Evolutionary conservation across 768 basidiomycete species (phyloP).

Genomic region (Boletales sp.): DNA sequence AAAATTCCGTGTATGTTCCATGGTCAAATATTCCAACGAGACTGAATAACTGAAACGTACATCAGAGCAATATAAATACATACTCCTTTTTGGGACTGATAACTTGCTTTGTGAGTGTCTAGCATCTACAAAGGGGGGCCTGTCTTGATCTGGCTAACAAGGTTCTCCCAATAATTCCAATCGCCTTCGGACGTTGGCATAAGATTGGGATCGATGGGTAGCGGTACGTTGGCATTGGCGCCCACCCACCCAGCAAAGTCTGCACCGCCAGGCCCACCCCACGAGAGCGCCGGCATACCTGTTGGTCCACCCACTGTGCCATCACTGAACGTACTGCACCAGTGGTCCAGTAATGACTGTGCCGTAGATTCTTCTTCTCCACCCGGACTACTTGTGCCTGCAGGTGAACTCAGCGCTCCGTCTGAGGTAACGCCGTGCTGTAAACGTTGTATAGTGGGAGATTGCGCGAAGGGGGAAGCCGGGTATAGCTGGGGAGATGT

Average conservation of each 20-base stretch:
- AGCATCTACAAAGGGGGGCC: slow-evolving; percentile 30
- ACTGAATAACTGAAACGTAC: slow-evolving; percentile 5
- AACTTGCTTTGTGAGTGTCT: background rate
- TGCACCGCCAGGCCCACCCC: slow-evolving; percentile 55
- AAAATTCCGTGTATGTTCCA: too few species aligned
- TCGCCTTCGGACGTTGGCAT: slow-evolving; percentile 59
- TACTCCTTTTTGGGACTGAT: too few species aligned
- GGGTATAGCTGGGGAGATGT: slow-evolving; percentile 23
- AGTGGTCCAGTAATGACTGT: slow-evolving; percentile 77
- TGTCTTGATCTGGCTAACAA: slow-evolving; percentile 55
- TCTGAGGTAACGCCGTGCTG: slow-evolving; percentile 48
- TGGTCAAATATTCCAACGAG: background rate
- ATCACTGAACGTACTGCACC: slow-evolving; percentile 79
- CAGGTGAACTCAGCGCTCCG: slow-evolving; percentile 50
- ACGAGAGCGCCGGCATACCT: slow-evolving; percentile 47
- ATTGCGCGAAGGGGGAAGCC: slow-evolving; percentile 28
- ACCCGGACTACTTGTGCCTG: slow-evolving; percentile 63
- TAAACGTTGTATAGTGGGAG: slow-evolving; percentile 59
- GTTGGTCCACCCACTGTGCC: slow-evolving; percentile 51
- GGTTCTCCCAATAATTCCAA: slow-evolving; percentile 78
- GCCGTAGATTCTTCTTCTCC: slow-evolving; percentile 75
- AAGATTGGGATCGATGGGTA: slow-evolving; percentile 41
- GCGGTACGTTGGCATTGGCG: slow-evolving; percentile 33
- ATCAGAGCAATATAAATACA: slow-evolving; percentile 1
- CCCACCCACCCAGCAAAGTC: slow-evolving; percentile 62